These are phyloP conservation scores for Adansonia gregorii DNA, from an alignment of 441 rosid species.

Conservation along the genomic window DNA sequence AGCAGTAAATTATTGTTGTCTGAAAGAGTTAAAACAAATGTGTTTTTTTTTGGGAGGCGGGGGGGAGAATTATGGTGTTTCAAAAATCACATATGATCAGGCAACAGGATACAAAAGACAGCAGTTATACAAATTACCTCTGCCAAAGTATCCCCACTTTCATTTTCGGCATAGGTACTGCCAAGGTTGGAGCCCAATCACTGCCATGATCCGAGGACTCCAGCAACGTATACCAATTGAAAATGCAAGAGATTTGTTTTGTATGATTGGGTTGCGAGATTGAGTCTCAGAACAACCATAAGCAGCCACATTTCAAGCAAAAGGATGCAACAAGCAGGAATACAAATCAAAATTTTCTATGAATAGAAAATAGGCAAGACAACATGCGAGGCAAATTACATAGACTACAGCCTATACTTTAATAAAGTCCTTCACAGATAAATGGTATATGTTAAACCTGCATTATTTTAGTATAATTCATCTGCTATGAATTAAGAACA, in stretches of 20 bases:
- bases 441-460: too few species aligned
- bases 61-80: too few species aligned
- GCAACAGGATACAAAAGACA: background rate
- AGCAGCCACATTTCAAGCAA: constrained; percentile 2
- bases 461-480: too few species aligned
- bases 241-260: background rate
- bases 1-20: background rate
- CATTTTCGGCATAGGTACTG: background rate
- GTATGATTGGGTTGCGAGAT: background rate
- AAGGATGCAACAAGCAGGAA: background rate
- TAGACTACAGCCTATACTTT: background rate
- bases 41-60: background rate
- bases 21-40: background rate
- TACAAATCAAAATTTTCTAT: background rate
- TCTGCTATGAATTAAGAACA: background rate
- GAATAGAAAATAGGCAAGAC: background rate
- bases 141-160: background rate
- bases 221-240: background rate
- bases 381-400: background rate
- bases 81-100: background rate
- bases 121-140: background rate
- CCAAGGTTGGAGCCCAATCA: too few species aligned
- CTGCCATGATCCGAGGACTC: background rate
- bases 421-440: background rate
- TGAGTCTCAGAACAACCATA: background rate